Evolutionary conservation across 805 yeast genomes (phyloP), one percentile per base, ranked within the genome.

Genomic region (Clavispora fructus): DNA sequence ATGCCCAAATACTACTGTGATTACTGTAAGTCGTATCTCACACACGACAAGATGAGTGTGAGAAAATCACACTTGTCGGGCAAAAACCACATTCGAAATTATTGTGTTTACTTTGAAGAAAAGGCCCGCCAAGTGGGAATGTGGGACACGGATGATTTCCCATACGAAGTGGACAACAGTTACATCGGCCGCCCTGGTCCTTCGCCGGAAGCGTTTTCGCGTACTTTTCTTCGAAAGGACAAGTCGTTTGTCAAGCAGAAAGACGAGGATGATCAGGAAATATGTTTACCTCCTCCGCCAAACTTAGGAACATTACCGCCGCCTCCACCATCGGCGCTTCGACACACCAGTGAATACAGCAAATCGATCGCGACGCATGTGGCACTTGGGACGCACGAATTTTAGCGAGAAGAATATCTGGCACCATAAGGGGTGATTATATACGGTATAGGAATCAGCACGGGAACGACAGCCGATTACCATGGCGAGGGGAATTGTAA

Each of bases 1-100:
- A 82, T 84, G 90, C 84, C 82, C 3, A 77, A 83, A 52, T 86
- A 83, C 62, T 85, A 83, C 66, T 89, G 96, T 64, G 94, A 85
- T 55, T 89, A 88, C 61, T 89, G 96, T 62, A 81, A 81, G 59
- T 80, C 89, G 16, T 84, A 85, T 56, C 68, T 90, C 47, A 89
- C 96, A 1, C 96, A 89, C 61, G 96, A 88, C 64, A 85, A 94
- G n/a, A 71, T 80, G 56, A 85, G 94, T 67, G 96, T 89, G 45
- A 68, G 96, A 19, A 83, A 85, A 58, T 82, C 89, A 37, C 97
- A 89, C 64, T 63, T 86, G 37, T 69, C 76, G 35, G 97, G 97
- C 9, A 80, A 78, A 55, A 83, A 86, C 62, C 97, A 89, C 63
- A 70, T 86, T 38, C 75, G 78, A 49, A 73, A 77, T 44, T 86